phyloP scores from a whole-genome alignment of 2,329 filamentous ascomycete species.

The Pyricularia pennisetigena region DNA sequence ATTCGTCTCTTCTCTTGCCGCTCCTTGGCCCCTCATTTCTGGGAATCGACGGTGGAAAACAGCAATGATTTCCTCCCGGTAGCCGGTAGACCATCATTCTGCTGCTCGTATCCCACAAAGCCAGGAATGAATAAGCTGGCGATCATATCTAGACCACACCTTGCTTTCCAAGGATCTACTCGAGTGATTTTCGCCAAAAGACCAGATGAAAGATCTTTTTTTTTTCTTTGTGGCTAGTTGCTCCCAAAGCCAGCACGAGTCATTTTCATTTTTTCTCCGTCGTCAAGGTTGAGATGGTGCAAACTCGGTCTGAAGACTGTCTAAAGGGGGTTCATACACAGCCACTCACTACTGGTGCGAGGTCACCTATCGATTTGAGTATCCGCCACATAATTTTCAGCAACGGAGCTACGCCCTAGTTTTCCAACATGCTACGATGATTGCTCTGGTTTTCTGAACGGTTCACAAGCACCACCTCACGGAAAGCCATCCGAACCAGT shows the following conservation, averaged over 20 bases:
- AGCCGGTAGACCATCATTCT: background rate
- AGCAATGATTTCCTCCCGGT: background rate
- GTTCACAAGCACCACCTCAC: background rate
- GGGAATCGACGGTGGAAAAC: background rate
- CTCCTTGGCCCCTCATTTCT: background rate
- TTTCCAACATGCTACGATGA: no score
- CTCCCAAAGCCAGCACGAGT: no score
- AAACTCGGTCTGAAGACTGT: background rate
- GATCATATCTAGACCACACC: background rate
- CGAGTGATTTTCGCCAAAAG: background rate
- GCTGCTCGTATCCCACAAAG: background rate
- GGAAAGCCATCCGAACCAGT: background rate
- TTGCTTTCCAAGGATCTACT: background rate
- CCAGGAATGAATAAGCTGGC: background rate
- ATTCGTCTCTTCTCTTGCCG: background rate
- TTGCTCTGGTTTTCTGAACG: background rate
- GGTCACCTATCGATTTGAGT: no score
- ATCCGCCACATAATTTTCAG: no score
- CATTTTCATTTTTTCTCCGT: no score
- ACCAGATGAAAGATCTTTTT: background rate
- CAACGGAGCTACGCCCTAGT: no score
- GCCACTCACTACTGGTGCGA: background rate
- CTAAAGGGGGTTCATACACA: background rate
- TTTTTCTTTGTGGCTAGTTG: background rate
- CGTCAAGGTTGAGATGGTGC: background rate